These are phyloP conservation scores for Plectosphaerella cucumerina DNA, from an alignment of 2,329 filamentous ascomycete genomes.

Conservation along the genomic window DNA sequence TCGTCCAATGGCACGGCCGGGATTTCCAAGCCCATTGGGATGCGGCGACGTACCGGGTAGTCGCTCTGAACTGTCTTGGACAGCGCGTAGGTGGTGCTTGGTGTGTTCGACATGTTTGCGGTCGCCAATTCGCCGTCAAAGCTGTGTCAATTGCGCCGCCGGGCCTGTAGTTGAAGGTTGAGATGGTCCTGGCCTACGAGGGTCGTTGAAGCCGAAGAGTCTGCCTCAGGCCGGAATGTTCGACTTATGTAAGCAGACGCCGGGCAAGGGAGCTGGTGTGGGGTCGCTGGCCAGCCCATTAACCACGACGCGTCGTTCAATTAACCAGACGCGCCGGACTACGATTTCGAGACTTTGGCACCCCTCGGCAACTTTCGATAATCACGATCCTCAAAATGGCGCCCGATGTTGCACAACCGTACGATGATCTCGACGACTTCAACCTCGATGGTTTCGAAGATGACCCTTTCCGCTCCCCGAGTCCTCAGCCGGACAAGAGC, in stretches of 20 bases:
- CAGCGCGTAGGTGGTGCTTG: slow-evolving; percentile 53
- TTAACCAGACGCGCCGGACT: not conserved
- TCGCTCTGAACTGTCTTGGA: slow-evolving; percentile 73
- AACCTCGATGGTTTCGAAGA: slow-evolving; percentile 53
- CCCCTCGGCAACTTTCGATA: not conserved
- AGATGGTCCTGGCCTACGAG: not conserved
- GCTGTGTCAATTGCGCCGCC: slow-evolving; percentile 1
- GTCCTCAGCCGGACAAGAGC: slow-evolving; percentile 28
- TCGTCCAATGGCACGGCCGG: slow-evolving; percentile 11
- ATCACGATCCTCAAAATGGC: slow-evolving; percentile 1
- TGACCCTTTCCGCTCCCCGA: slow-evolving; percentile 45
- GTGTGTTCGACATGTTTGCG: slow-evolving; percentile 15
- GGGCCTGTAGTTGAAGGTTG: not conserved
- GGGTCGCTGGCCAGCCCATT: not conserved
- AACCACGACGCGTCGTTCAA: slow-evolving; percentile 2
- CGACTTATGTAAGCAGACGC: not conserved
- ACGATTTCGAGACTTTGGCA: not conserved
- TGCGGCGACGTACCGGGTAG: slow-evolving; percentile 68
- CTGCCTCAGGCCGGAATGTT: slow-evolving; percentile 1
- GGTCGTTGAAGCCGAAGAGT: slow-evolving; percentile 1
- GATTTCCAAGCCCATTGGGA: slow-evolving; percentile 12
- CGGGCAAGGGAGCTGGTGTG: not conserved
- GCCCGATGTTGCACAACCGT: slow-evolving; percentile 30
- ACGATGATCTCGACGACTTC: slow-evolving; percentile 73
- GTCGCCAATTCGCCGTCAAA: slow-evolving; percentile 8